phyloP scores from a whole-genome alignment of 257 asterid species.

The Solanum pennellii region DNA sequence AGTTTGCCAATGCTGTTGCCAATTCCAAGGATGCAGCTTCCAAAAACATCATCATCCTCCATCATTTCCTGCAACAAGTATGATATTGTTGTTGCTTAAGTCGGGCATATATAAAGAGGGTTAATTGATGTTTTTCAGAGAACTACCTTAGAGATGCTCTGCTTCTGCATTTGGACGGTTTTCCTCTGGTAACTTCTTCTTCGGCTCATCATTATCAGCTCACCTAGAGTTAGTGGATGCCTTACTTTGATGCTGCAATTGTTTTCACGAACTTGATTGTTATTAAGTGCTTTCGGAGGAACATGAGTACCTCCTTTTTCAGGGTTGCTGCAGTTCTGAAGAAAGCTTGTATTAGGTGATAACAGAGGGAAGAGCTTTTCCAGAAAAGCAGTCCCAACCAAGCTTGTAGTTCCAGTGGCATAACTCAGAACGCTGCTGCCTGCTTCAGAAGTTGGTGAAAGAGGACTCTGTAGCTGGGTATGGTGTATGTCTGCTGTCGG shows the following conservation, averaged over 20 bases:
- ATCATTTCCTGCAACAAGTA: constrained; percentile 39
- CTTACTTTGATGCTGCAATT: constrained; percentile 26
- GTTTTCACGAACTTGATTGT: constrained; percentile 15
- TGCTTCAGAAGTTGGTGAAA: constrained; percentile 48
- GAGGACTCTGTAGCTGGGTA: constrained; percentile 20
- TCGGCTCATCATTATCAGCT: constrained; percentile 86
- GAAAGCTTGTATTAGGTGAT: constrained; percentile 20
- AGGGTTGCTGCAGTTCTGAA: constrained; percentile 13
- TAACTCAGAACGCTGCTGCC: constrained; percentile 35
- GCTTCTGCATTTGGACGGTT: constrained; percentile 30
- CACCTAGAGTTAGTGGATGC: constrained; percentile 72
- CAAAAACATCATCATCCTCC: constrained; percentile 29
- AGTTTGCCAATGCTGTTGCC: constrained; percentile 28
- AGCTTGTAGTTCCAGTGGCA: constrained; percentile 42
- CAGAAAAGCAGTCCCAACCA: constrained; percentile 64
- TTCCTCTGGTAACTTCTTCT: constrained; percentile 67
- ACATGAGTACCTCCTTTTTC: constrained; percentile 14
- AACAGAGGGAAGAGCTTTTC: constrained; percentile 77
- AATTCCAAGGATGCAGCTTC: constrained; percentile 42
- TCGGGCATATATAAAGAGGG: not conserved
- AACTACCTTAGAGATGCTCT: constrained; percentile 40
- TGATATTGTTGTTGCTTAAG: not conserved
- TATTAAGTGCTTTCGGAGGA: constrained; percentile 1
- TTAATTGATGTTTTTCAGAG: not conserved
- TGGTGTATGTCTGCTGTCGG: not conserved